phyloP scores from a whole-genome alignment of 805 yeast genomes.

The Candida multigemmis region DNA sequence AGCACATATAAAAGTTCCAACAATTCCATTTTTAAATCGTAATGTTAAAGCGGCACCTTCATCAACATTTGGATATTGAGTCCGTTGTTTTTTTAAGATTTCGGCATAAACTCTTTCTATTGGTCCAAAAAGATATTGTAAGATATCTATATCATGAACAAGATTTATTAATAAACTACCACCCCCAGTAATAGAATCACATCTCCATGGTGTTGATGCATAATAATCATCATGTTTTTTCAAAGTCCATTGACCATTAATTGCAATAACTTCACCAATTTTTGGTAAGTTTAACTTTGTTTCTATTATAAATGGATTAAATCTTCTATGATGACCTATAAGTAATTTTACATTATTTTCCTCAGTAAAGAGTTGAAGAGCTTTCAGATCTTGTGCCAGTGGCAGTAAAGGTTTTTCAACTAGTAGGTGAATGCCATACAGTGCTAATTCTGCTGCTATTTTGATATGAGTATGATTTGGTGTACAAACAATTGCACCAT shows the following conservation, averaged over 20 bases:
- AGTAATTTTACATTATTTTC: conserved; percentile 16
- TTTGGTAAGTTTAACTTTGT: conserved; percentile 17
- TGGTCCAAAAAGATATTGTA: conserved; percentile 30
- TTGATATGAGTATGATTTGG: conserved; percentile 30
- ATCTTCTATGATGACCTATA: conserved; percentile 33
- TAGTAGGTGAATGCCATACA: conserved; percentile 21
- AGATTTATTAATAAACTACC: conserved; percentile 29
- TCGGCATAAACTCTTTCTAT: conserved; percentile 28
- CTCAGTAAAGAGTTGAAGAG: conserved; percentile 14
- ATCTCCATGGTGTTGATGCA: conserved; percentile 23
- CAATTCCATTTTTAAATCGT: conserved; percentile 19
- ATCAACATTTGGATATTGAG: conserved; percentile 18
- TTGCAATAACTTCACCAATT: conserved; percentile 23
- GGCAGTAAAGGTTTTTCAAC: conserved; percentile 30
- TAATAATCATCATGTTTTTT: conserved; percentile 26
- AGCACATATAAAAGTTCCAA: conserved; percentile 28
- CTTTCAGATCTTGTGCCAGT: conserved; percentile 18
- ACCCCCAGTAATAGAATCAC: conserved; percentile 17
- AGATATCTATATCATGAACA: conserved; percentile 29
- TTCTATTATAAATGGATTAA: conserved; percentile 28
- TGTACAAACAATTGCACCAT: conserved; percentile 31
- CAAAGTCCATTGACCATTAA: conserved; percentile 32
- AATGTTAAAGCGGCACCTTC: conserved; percentile 29
- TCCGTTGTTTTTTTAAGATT: conserved; percentile 18
- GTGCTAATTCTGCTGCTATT: conserved; percentile 20